Conservation (phyloP, 2,329 filamentous ascomycete genomes). For the Juglanconis juglandina region DNA sequence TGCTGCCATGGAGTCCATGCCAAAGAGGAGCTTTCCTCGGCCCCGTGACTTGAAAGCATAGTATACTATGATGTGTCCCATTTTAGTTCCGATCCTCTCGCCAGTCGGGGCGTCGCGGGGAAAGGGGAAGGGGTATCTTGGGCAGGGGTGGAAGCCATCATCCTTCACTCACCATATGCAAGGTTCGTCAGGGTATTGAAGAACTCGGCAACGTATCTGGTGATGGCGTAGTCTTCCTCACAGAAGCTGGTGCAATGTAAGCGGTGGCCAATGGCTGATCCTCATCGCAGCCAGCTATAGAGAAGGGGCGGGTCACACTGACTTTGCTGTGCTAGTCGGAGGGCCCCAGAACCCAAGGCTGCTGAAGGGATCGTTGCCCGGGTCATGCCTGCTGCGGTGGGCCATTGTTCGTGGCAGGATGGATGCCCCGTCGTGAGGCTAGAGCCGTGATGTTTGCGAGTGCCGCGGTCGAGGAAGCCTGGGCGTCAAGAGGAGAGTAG, state of each 20-base stretch:
- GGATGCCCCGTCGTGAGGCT: too few relatives aligned
- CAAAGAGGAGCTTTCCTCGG: conserved; percentile 32
- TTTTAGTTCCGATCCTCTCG: neutral
- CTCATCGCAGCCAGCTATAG: neutral
- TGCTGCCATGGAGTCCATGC: conserved; percentile 38
- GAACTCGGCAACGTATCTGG: conserved; percentile 13
- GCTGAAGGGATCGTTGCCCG: conserved; percentile 24
- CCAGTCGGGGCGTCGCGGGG: neutral
- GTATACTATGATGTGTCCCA: neutral
- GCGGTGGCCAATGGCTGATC: neutral
- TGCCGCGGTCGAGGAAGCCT: neutral
- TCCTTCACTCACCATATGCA: conserved; percentile 2
- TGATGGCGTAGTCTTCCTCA: conserved; percentile 22
- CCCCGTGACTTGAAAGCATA: conserved; percentile 1
- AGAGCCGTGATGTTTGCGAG: too few relatives aligned
- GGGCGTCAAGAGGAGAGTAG: neutral
- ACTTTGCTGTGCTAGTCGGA: conserved; percentile 31
- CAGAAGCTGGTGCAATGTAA: conserved; percentile 26
- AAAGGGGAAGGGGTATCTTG: neutral
- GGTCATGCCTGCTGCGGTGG: conserved; percentile 27
- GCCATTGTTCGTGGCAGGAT: conserved; percentile 21
- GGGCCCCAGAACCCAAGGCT: conserved; percentile 26
- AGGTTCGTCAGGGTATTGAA: conserved; percentile 12
- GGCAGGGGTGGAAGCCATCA: too few relatives aligned
- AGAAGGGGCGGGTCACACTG: conserved; percentile 3